These are phyloP conservation scores for Wallacemonas sp. DNA, from an alignment of 208 protist genomes.

Conservation along the genomic window DNA sequence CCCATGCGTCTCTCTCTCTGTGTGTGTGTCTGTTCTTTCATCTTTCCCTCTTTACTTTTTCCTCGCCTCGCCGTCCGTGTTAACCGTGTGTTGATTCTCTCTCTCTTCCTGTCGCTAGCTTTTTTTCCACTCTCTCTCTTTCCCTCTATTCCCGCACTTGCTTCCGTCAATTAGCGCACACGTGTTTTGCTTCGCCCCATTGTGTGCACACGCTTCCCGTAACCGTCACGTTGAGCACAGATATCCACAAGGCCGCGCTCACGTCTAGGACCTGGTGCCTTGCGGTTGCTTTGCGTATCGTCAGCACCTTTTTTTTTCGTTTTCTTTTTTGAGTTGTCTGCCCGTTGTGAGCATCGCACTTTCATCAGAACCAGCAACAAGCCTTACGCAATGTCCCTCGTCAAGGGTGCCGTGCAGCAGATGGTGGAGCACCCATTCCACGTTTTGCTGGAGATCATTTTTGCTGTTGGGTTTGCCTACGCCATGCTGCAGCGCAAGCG, in stretches of 20 bases:
- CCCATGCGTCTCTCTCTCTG: background rate
- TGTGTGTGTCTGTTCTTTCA: background rate
- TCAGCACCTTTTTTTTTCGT: background rate
- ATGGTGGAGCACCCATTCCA: constrained; percentile 60
- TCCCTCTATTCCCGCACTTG: background rate
- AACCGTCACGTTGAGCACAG: no score
- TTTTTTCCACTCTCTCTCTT: background rate
- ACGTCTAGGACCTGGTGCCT: no score
- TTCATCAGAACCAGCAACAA: background rate
- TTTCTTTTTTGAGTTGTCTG: background rate
- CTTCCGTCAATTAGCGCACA: background rate
- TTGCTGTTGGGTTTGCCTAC: constrained; percentile 44
- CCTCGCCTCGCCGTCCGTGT: background rate
- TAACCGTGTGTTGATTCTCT: no score
- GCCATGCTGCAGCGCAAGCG: constrained; percentile 28
- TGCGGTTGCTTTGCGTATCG: background rate
- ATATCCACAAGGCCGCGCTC: no score
- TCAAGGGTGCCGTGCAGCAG: constrained; percentile 19
- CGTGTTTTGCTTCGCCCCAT: background rate
- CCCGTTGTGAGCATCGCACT: background rate
- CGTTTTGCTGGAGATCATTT: constrained; percentile 63
- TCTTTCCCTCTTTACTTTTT: background rate
- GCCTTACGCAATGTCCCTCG: background rate
- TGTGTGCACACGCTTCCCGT: no score
- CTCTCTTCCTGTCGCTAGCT: background rate